phyloP scores from a whole-genome alignment of 106 monocot genomes.

The Apostasia shenzhenica region DNA sequence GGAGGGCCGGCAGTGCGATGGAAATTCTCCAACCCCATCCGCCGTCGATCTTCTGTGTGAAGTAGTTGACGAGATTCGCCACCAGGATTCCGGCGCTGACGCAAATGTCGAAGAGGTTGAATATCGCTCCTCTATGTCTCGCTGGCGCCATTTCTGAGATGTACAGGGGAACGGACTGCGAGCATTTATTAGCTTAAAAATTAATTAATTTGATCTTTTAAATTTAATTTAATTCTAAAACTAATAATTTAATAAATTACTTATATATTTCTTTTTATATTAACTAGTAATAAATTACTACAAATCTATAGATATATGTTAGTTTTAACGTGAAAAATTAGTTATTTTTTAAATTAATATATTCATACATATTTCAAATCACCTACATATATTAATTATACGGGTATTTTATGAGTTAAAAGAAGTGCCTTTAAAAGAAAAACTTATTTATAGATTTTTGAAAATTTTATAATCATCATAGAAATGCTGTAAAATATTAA shows the following conservation, averaged over 20 bases:
- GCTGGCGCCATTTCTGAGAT: conserved; percentile 27
- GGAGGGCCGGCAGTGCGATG: conserved; percentile 5
- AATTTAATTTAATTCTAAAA: neutral
- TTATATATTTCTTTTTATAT: too few relatives aligned
- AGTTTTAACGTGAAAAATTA: too few relatives aligned
- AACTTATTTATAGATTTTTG: too few relatives aligned
- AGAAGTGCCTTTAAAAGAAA: neutral
- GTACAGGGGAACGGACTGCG: conserved; percentile 21
- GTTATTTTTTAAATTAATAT: too few relatives aligned
- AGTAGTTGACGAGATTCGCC: conserved; percentile 17
- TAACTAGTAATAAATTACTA: too few relatives aligned
- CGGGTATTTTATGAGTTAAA: too few relatives aligned
- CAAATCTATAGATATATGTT: too few relatives aligned
- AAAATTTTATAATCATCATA: too few relatives aligned
- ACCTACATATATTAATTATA: too few relatives aligned
- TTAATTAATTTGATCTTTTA: neutral
- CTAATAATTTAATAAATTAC: neutral
- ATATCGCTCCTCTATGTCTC: conserved; percentile 16
- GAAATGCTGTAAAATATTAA: too few relatives aligned
- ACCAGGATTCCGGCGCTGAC: neutral
- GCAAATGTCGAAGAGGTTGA: conserved; percentile 5
- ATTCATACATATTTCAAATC: too few relatives aligned
- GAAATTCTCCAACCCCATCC: conserved; percentile 19
- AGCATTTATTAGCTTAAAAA: neutral
- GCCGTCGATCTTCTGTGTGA: conserved; percentile 4